phyloP scores from a whole-genome alignment of 345 rosid species.

The Arabidopsis suecica region DNA sequence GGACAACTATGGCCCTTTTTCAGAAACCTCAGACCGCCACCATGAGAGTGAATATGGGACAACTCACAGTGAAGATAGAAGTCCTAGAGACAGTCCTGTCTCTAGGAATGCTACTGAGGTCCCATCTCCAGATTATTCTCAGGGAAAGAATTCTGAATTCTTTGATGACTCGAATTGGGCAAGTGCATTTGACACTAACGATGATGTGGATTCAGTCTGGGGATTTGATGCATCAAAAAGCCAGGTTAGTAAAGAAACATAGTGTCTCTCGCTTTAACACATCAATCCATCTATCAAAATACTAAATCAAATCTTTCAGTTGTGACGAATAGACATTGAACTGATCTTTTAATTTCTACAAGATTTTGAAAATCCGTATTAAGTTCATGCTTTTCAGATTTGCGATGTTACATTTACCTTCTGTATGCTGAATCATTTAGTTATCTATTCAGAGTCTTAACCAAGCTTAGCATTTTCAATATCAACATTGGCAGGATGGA shows the following conservation, averaged over 20 bases:
- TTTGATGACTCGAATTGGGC: constrained; percentile 91
- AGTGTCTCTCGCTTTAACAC: not conserved
- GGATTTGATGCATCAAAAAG: constrained; percentile 68
- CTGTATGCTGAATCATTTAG: constrained; percentile 11
- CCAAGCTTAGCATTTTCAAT: constrained; percentile 28
- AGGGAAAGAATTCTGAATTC: constrained; percentile 66
- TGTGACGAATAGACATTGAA: constrained; percentile 14
- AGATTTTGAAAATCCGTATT: constrained; percentile 12
- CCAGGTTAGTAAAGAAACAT: constrained; percentile 62
- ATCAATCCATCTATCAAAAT: not conserved
- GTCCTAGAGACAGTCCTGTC: constrained; percentile 81
- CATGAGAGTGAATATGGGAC: constrained; percentile 66
- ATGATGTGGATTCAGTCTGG: constrained; percentile 95
- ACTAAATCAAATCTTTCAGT: not conserved
- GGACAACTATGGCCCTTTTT: constrained; percentile 54
- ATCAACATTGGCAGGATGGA: constrained; percentile 54
- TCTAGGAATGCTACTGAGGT: constrained; percentile 65
- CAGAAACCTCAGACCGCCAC: constrained; percentile 53
- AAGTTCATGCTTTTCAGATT: constrained; percentile 28
- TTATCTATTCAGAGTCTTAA: constrained; percentile 2
- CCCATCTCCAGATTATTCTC: constrained; percentile 72
- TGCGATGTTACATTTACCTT: constrained; percentile 6
- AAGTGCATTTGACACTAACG: constrained; percentile 87
- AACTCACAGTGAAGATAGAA: constrained; percentile 82
- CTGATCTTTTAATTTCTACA: not conserved